A percentile compares a stretch with the other conserved stretches of the same genome.
phyloP scores from a whole-genome alignment of 768 basidiomycete species.

The Wakefieldia striispora region DNA sequence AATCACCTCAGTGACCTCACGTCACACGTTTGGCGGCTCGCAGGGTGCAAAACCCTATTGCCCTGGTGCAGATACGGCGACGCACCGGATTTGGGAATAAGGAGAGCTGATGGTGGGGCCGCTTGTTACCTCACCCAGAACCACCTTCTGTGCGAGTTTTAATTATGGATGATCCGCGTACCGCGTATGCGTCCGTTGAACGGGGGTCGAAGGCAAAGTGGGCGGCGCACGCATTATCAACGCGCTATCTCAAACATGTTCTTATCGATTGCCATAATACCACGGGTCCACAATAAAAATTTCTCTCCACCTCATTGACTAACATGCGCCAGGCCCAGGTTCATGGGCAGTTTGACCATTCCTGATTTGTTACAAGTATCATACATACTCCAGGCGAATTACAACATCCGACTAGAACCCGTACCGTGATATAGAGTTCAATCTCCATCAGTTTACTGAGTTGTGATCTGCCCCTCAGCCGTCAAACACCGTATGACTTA shows the following conservation, averaged over 20 bases:
- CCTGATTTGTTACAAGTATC: too few relatives aligned
- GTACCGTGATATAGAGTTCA: background rate
- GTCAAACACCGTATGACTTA: background rate
- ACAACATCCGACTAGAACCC: background rate
- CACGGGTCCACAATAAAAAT: too few relatives aligned
- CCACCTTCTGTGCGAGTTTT: background rate
- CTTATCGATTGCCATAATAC: slow-evolving; percentile 7
- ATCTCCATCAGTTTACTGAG: slow-evolving; percentile 3
- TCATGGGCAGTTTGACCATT: background rate
- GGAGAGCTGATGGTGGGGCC: background rate
- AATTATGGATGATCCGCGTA: slow-evolving; percentile 8
- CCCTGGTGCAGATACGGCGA: background rate
- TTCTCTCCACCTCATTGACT: background rate
- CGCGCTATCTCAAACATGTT: background rate
- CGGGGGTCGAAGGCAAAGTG: too few relatives aligned
- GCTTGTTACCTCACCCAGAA: slow-evolving; percentile 8
- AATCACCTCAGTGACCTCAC: too few relatives aligned
- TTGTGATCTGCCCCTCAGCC: background rate
- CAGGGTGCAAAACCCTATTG: background rate
- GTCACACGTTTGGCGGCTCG: too few relatives aligned
- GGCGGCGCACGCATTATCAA: slow-evolving; percentile 1
- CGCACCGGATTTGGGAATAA: background rate
- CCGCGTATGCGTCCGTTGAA: too few relatives aligned
- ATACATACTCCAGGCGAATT: background rate
- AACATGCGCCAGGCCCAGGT: slow-evolving; percentile 3